Conservation (phyloP, 306 rosid species). For the Rosa multiflora region DNA sequence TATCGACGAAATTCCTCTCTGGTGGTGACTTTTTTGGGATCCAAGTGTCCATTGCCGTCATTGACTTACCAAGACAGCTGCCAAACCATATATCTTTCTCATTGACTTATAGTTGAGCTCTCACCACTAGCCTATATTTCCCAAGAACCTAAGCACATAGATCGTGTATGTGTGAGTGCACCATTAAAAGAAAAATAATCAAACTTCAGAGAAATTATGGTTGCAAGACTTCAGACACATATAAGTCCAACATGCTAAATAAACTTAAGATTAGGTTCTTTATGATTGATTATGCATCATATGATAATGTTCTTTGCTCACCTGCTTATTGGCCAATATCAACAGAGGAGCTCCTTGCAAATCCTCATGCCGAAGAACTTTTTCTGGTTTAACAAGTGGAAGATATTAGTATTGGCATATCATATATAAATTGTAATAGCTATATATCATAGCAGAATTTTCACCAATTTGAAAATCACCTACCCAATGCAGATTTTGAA, state of each 20-base stretch:
- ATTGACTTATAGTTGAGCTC: neutral
- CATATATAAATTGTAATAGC: neutral
- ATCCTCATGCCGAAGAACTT: slow-evolving; percentile 95
- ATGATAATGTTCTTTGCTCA: slow-evolving; percentile 23
- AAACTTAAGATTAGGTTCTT: neutral
- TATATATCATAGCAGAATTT: slow-evolving; percentile 15
- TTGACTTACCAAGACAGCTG: too few species aligned
- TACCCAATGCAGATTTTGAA: slow-evolving; percentile 95
- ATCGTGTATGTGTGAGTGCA: neutral
- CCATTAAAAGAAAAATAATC: neutral
- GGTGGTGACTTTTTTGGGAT: too few species aligned
- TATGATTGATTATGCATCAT: neutral
- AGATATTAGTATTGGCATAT: slow-evolving; percentile 22
- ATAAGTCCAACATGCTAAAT: neutral
- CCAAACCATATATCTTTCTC: too few species aligned
- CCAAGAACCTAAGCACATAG: neutral
- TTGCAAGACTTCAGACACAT: neutral
- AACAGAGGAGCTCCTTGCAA: slow-evolving; percentile 96
- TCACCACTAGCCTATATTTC: neutral
- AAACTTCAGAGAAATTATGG: too few species aligned
- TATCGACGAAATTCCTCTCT: too few species aligned
- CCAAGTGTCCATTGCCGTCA: too few species aligned
- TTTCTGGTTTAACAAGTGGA: slow-evolving; percentile 57
- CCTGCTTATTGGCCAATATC: slow-evolving; percentile 97
- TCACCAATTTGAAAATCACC: slow-evolving; percentile 37